These are phyloP conservation scores for Globisporangium mamillatum DNA, from an alignment of 352 stramenopile species.

Conservation along the genomic window DNA sequence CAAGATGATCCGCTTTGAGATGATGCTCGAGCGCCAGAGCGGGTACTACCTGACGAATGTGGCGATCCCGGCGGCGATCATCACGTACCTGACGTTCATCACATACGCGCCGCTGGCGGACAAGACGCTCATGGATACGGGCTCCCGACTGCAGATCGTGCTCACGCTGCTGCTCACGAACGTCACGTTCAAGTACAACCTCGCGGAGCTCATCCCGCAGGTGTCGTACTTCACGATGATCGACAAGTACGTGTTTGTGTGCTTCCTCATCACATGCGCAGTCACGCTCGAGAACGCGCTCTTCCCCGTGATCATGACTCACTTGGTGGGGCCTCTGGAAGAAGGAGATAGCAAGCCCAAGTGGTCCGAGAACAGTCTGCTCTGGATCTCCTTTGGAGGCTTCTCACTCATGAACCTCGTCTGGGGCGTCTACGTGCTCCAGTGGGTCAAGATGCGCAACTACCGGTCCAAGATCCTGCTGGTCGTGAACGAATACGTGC, in stretches of 20 bases:
- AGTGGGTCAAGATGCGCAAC: slow-evolving; percentile 23
- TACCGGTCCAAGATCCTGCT: slow-evolving; percentile 15
- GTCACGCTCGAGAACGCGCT: slow-evolving; percentile 61
- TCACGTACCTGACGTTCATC: slow-evolving; percentile 17
- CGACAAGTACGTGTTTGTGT: slow-evolving; percentile 41
- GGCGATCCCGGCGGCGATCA: slow-evolving; percentile 23
- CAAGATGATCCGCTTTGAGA: slow-evolving; percentile 49
- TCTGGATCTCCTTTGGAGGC: slow-evolving; percentile 18
- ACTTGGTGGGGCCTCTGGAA: background rate
- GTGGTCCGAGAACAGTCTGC: slow-evolving; percentile 14
- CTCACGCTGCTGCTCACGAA: slow-evolving; percentile 59
- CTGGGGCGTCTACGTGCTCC: slow-evolving; percentile 19
- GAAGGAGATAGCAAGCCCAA: background rate
- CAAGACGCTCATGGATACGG: slow-evolving; percentile 20
- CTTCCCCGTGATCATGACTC: slow-evolving; percentile 20
- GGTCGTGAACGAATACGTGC: slow-evolving; percentile 24
- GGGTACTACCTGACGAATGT: slow-evolving; percentile 58
- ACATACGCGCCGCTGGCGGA: slow-evolving; percentile 8
- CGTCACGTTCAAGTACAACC: slow-evolving; percentile 62
- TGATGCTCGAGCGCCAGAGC: slow-evolving; percentile 50
- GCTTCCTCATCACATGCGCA: slow-evolving; percentile 49
- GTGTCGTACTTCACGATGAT: slow-evolving; percentile 57
- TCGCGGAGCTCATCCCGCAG: slow-evolving; percentile 45
- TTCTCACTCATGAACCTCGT: slow-evolving; percentile 32
- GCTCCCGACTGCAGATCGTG: slow-evolving; percentile 53